Conservation (phyloP, 306 rosid species). For the Acacia confusa region DNA sequence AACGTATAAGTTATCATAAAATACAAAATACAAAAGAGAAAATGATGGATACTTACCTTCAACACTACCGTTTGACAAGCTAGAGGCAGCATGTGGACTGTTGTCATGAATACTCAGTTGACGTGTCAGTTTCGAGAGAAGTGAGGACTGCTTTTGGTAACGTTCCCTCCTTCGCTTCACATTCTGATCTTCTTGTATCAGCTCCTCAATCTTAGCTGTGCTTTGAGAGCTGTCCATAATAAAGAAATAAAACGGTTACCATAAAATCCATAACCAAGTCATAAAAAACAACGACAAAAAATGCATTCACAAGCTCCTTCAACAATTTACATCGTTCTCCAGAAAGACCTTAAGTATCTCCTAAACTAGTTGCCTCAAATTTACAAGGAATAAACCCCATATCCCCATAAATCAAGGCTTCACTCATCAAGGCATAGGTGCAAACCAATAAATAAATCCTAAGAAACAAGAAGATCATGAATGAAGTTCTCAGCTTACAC, state of each 20-base stretch:
- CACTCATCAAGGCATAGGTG: not conserved
- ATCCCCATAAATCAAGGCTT: not conserved
- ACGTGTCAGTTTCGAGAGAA: constrained; percentile 85
- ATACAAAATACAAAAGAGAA: too few relatives aligned
- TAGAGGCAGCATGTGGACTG: constrained; percentile 75
- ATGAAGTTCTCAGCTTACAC: not conserved
- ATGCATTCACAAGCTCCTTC: not conserved
- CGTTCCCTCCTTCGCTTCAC: constrained; percentile 82
- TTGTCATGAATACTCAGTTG: constrained; percentile 92
- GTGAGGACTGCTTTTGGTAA: constrained; percentile 78
- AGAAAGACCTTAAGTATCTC: not conserved
- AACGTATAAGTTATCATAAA: too few relatives aligned
- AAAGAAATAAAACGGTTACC: constrained; percentile 3
- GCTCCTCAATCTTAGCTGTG: constrained; percentile 83
- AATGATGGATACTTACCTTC: constrained; percentile 42
- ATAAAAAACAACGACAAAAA: not conserved
- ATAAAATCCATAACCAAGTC: not conserved
- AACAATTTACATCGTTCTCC: not conserved
- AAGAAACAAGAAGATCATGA: not conserved
- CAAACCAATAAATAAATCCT: not conserved
- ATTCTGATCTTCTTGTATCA: constrained; percentile 88
- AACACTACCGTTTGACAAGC: constrained; percentile 72
- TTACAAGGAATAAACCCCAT: not conserved
- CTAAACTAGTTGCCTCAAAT: not conserved
- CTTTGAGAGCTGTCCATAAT: constrained; percentile 65